Evolutionary conservation across 2,329 filamentous ascomycete genomes (phyloP).

Genomic region (Aspergillus carbonarius): DNA sequence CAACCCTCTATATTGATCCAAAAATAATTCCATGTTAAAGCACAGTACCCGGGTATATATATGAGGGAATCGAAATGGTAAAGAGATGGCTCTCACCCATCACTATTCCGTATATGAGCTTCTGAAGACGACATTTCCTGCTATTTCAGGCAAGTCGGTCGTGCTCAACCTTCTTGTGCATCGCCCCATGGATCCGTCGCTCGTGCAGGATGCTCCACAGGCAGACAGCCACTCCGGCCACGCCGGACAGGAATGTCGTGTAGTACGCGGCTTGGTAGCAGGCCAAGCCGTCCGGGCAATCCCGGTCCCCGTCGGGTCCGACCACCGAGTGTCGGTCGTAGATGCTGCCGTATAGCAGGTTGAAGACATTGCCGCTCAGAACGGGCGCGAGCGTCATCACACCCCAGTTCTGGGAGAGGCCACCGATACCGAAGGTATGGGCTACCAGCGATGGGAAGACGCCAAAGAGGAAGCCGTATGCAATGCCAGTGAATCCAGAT

Average conservation of each 20-base stretch:
- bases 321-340: constrained; percentile 78
- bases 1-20: neutral
- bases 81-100: neutral
- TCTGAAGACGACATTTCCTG: neutral
- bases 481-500: constrained; percentile 80
- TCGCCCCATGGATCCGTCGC: constrained; percentile 27
- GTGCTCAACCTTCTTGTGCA: constrained; percentile 31
- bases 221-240: constrained; percentile 66
- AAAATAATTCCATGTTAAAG: neutral
- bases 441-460: constrained; percentile 88
- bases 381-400: constrained; percentile 89
- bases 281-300: constrained; percentile 72
- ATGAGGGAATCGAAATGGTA: neutral
- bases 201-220: constrained; percentile 55
- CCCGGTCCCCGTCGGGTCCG: constrained; percentile 65
- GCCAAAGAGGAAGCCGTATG: constrained; percentile 91
- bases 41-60: neutral
- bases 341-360: constrained; percentile 80
- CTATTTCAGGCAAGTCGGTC: constrained; percentile 32
- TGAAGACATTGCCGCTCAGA: constrained; percentile 86
- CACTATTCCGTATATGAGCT: neutral
- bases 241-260: constrained; percentile 71
- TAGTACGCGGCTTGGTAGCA: constrained; percentile 83
- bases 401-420: constrained; percentile 93
- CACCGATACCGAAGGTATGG: constrained; percentile 86